Evolutionary conservation across 257 asterid species (phyloP), one percentile per base, ranked within the genome.

Genomic region (Thymus mandschuricus): DNA sequence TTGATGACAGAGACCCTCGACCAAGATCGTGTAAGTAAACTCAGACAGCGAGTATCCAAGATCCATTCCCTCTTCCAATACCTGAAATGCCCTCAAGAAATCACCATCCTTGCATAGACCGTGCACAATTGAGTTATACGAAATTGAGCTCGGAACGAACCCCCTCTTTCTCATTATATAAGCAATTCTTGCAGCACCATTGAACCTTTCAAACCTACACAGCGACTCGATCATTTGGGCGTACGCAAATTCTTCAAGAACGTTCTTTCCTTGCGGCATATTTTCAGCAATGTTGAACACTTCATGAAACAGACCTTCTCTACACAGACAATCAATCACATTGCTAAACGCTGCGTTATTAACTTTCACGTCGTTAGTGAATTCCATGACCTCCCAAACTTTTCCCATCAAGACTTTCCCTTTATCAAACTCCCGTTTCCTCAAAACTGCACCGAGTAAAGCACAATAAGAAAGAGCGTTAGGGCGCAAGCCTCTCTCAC

Each of bases 91-190:
- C 80, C 97, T 82, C 21, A 82, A 83, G 83, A 68, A 85, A 82
- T 91, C 96, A 10, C 85, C 85, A 48, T 86, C 92, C 40, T 68
- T 80, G 71, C 96, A 84, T 8, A 89, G 82, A 55, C 98, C 97
- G 61, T 91, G 97, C 5, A 91, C 81, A 59, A 91, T 83, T 31
- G 89, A 71, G 73, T 91, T 89, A 76, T 91, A 91, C 0, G 92
- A 85, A n/a, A 82, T 76, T 70, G 79, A 69, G 68, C 95, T 81
- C 1, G 97, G 97, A n/a, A 41, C 21, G 4, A 81, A 51, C 5
- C 96, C 95, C 76, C 83, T 83, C 85, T 85, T 91, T 50, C 86
- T 89, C 97, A 94, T 94, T 76, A 94, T 83, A 69, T 94, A 91
- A 49, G 89, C 87, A 70, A 91, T 81, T 79, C 99, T 86, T 0